These are phyloP conservation scores for Ceratocystis cubensis DNA, from an alignment of 2,329 filamentous ascomycete species.

Conservation along the genomic window DNA sequence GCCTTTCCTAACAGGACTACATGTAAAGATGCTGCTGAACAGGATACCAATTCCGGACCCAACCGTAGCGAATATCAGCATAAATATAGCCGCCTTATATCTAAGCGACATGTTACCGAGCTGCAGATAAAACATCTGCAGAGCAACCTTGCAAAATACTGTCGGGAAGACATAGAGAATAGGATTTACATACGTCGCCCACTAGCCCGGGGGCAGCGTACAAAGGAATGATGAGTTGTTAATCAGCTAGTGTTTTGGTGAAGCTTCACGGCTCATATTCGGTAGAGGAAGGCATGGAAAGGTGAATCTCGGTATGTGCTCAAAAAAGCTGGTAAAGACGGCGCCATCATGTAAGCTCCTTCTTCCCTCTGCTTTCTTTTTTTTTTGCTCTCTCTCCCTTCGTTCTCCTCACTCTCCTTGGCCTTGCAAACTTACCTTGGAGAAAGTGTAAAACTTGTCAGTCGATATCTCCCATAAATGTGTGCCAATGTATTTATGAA, in stretches of 20 bases:
- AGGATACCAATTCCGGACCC: not conserved
- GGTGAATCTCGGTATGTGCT: not conserved
- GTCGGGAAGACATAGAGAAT: not conserved
- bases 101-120: not conserved
- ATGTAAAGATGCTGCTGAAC: constrained; percentile 1
- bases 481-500: not conserved
- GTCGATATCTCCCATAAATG: not conserved
- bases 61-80: not conserved
- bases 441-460: not conserved
- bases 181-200: not conserved
- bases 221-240: not conserved
- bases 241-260: not conserved
- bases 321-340: too few relatives aligned
- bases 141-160: constrained; percentile 11
- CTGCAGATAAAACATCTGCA: constrained; percentile 5
- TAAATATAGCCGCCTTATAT: not conserved
- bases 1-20: constrained; percentile 7
- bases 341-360: too few relatives aligned
- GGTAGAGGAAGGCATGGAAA: not conserved
- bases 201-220: not conserved
- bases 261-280: not conserved
- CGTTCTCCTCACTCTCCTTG: too few relatives aligned
- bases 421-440: not conserved
- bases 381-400: too few relatives aligned
- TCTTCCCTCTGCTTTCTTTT: not conserved